These are phyloP conservation scores for Phytophthora quininea DNA, from an alignment of 352 stramenopile species.

Conservation along the genomic window DNA sequence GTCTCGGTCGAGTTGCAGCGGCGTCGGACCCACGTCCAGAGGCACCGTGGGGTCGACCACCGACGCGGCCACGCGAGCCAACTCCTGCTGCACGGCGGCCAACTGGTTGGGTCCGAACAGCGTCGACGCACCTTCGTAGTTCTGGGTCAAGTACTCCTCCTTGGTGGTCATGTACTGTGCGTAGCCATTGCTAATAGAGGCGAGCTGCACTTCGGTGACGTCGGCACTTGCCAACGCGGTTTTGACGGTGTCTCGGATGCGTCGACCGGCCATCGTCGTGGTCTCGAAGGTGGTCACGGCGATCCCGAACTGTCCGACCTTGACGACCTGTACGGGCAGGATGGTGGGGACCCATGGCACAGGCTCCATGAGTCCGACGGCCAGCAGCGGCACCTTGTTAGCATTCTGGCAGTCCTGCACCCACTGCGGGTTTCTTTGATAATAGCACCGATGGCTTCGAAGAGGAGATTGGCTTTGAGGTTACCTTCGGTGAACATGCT, in stretches of 20 bases:
- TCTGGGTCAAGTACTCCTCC: constrained; percentile 51
- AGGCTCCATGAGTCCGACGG: constrained; percentile 43
- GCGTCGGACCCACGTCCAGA: constrained; percentile 40
- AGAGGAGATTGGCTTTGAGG: neutral
- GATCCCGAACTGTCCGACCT: constrained; percentile 52
- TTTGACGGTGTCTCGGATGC: constrained; percentile 45
- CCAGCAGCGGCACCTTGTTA: constrained; percentile 49
- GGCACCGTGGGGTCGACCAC: constrained; percentile 25
- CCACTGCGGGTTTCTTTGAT: constrained; percentile 22
- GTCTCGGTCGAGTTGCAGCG: constrained; percentile 41
- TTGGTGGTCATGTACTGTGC: constrained; percentile 39
- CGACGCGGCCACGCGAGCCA: constrained; percentile 44
- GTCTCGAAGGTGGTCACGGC: constrained; percentile 64
- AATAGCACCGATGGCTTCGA: neutral
- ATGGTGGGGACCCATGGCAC: constrained; percentile 49
- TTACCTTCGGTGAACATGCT: constrained; percentile 23
- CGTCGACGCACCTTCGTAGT: constrained; percentile 76
- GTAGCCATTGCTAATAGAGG: constrained; percentile 46
- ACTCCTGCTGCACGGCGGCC: constrained; percentile 54
- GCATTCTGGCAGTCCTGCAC: constrained; percentile 42
- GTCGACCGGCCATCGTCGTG: constrained; percentile 60
- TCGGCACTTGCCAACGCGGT: constrained; percentile 24
- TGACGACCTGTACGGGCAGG: constrained; percentile 58
- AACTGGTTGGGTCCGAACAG: constrained; percentile 74
- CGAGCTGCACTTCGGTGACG: constrained; percentile 51